phyloP scores from a whole-genome alignment of 768 basidiomycete species.

The Boletus edulis region DNA sequence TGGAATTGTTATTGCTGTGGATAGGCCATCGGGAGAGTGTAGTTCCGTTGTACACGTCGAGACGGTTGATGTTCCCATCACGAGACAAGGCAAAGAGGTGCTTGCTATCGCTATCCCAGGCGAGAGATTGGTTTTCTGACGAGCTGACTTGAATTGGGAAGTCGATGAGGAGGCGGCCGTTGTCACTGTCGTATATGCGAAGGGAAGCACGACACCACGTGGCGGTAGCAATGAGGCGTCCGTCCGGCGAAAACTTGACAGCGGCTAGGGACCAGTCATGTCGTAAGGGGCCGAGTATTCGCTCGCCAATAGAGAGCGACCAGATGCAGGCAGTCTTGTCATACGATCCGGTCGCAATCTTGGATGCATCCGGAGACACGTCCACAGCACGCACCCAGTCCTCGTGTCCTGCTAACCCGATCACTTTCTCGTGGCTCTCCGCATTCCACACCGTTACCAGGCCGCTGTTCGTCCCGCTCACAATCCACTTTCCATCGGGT shows the following conservation, averaged over 20 bases:
- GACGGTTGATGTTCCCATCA: not conserved
- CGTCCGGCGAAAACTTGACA: constrained; percentile 11
- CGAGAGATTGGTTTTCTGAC: constrained; percentile 5
- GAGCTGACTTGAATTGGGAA: constrained; percentile 4
- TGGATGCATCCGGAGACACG: not conserved
- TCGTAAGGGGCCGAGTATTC: not conserved
- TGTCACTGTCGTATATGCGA: constrained; percentile 2
- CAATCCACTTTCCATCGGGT: constrained; percentile 1
- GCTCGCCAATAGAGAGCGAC: not conserved
- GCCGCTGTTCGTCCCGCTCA: constrained; percentile 4
- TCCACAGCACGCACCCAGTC: constrained; percentile 6
- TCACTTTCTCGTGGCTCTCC: not conserved
- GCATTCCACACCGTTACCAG: constrained; percentile 3
- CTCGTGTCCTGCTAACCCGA: not conserved
- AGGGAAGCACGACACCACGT: not conserved
- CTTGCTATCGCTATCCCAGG: constrained; percentile 7
- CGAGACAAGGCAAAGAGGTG: constrained; percentile 7
- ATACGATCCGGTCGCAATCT: constrained; percentile 5
- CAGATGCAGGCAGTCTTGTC: constrained; percentile 9
- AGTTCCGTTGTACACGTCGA: not conserved
- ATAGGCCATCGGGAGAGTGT: not conserved
- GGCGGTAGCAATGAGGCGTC: constrained; percentile 3
- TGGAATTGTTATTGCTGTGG: not conserved
- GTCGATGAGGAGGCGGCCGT: not conserved
- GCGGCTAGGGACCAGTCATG: constrained; percentile 3